Evolutionary conservation across 805 yeast species (phyloP).

Genomic region (Maudiozyma barnettii): DNA sequence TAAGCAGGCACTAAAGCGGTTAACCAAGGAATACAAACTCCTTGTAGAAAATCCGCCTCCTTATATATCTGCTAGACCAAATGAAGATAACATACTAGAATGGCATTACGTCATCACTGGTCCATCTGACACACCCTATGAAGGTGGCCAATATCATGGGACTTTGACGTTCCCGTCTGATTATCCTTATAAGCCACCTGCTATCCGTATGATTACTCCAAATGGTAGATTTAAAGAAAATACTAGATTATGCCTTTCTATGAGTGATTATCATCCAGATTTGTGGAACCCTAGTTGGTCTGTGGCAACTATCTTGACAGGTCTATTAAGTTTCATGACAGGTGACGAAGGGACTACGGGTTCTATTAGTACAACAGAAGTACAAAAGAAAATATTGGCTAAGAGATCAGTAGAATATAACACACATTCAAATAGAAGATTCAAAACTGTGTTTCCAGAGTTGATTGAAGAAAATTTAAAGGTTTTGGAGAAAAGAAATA

Average conservation of each 20-base stretch:
- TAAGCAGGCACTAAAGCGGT: constrained; percentile 37
- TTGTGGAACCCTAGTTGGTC: constrained; percentile 97
- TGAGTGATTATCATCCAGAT: constrained; percentile 92
- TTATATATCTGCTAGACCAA: constrained; percentile 73
- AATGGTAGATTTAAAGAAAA: constrained; percentile 79
- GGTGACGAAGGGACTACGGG: constrained; percentile 81
- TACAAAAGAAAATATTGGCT: constrained; percentile 49
- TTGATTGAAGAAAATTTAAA: constrained; percentile 31
- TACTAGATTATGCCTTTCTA: constrained; percentile 76
- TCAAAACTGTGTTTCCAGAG: constrained; percentile 63
- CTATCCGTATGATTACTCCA: constrained; percentile 83
- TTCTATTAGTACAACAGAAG: constrained; percentile 55
- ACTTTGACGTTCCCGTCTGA: constrained; percentile 73
- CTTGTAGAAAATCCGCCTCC: constrained; percentile 79
- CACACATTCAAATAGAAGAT: constrained; percentile 44
- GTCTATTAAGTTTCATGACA: constrained; percentile 86
- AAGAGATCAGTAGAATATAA: constrained; percentile 52
- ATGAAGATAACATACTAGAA: constrained; percentile 76
- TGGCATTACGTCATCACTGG: constrained; percentile 94
- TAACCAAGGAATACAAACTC: constrained; percentile 73
- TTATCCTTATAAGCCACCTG: constrained; percentile 87
- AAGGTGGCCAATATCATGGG: constrained; percentile 83
- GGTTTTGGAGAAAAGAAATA: constrained; percentile 18
- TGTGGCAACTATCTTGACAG: constrained; percentile 79
- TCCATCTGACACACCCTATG: constrained; percentile 83